phyloP scores from a whole-genome alignment of 2,329 filamentous ascomycete genomes.

The Aspergillus bombycis region DNA sequence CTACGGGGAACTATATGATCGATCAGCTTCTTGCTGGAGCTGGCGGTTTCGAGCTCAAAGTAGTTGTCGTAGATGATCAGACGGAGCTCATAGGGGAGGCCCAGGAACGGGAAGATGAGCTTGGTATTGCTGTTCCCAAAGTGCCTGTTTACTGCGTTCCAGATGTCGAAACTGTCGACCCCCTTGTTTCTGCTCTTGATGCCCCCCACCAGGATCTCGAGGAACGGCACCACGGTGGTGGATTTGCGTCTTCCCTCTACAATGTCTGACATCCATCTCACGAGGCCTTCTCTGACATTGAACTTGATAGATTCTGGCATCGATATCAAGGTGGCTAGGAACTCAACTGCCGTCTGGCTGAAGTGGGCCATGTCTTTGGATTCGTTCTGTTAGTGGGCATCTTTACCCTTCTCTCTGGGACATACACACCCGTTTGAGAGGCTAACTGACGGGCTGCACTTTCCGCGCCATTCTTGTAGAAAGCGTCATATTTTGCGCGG shows the following conservation, averaged over 20 bases:
- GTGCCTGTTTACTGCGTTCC: neutral
- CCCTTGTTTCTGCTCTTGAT: neutral
- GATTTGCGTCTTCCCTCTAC: neutral
- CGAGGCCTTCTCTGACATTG: neutral
- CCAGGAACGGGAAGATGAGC: neutral
- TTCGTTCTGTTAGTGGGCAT: neutral
- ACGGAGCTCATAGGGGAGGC: neutral
- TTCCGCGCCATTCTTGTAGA: neutral
- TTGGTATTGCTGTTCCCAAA: neutral
- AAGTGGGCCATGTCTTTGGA: neutral
- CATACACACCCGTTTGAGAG: neutral
- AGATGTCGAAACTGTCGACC: neutral
- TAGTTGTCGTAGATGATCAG: neutral
- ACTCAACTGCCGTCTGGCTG: neutral
- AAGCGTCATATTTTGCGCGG: neutral
- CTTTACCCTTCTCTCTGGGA: neutral
- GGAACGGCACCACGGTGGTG: neutral
- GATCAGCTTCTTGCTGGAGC: neutral
- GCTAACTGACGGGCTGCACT: neutral
- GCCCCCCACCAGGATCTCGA: neutral
- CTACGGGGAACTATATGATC: neutral
- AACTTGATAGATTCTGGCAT: neutral
- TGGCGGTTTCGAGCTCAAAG: neutral
- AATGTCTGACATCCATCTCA: neutral
- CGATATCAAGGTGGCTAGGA: neutral